A percentile compares a stretch with the other conserved stretches of the same genome.
phyloP scores from a whole-genome alignment of 2,329 filamentous ascomycete species.

The Clarireedia sp. region DNA sequence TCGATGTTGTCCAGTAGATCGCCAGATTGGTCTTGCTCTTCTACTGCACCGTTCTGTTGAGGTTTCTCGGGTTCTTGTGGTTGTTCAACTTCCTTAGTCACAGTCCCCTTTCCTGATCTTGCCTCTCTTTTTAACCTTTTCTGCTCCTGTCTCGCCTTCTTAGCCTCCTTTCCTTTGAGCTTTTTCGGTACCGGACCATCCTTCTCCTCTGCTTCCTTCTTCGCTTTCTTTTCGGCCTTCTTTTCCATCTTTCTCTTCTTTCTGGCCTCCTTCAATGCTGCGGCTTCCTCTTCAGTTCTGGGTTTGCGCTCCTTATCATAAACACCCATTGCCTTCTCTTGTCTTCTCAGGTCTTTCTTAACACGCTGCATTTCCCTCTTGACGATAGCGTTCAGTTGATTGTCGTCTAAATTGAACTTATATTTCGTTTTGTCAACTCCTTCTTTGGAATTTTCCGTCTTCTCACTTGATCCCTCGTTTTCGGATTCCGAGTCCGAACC shows the following conservation, averaged over 20 bases:
- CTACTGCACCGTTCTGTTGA: background rate
- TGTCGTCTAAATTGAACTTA: constrained; percentile 5
- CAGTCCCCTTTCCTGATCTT: background rate
- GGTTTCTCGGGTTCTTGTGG: background rate
- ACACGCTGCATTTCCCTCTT: constrained; percentile 8
- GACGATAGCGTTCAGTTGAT: constrained; percentile 4
- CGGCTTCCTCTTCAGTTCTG: constrained; percentile 6
- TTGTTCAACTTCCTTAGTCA: background rate
- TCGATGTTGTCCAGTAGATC: background rate
- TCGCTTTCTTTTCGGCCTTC: constrained; percentile 1
- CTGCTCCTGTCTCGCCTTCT: constrained; percentile 5
- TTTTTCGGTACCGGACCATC: background rate
- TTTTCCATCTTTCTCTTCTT: constrained; percentile 5
- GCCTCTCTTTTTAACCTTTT: constrained; percentile 9
- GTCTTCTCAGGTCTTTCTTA: constrained; percentile 2
- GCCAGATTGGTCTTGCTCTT: background rate
- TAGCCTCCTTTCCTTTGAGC: constrained; percentile 9
- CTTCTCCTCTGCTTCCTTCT: constrained; percentile 6
- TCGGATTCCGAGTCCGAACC: background rate
- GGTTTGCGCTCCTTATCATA: constrained; percentile 2
- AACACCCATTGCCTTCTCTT: constrained; percentile 6
- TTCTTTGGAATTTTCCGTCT: constrained; percentile 5
- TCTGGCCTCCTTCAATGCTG: constrained; percentile 2
- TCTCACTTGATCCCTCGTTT: background rate
- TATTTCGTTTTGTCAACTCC: constrained; percentile 4